A percentile compares a stretch with the other conserved stretches of the same genome.
These are phyloP conservation scores for Maudiozyma barnettii DNA, from an alignment of 805 yeast species.

Conservation along the genomic window DNA sequence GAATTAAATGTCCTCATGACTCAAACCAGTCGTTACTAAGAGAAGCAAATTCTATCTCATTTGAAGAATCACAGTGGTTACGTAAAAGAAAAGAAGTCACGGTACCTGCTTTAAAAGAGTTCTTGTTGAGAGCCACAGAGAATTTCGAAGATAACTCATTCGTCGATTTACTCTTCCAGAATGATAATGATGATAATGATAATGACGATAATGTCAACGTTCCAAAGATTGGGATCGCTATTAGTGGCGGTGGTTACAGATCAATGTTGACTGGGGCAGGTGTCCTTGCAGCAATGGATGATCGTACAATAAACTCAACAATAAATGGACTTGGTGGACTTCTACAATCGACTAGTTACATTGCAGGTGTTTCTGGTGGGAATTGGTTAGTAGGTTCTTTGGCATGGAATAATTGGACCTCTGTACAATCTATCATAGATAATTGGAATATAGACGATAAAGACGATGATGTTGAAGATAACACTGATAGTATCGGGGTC, in stretches of 20 bases:
- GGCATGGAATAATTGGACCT: slow-evolving; percentile 61
- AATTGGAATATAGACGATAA: slow-evolving; percentile 11
- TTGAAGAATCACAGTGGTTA: slow-evolving; percentile 43
- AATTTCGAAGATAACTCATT: slow-evolving; percentile 16
- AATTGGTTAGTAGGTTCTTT: slow-evolving; percentile 70
- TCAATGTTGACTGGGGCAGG: slow-evolving; percentile 88
- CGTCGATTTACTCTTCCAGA: slow-evolving; percentile 13
- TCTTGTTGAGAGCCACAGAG: slow-evolving; percentile 33
- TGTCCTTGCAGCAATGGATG: slow-evolving; percentile 70
- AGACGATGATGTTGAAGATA: slow-evolving; percentile 20
- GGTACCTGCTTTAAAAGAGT: slow-evolving; percentile 35
- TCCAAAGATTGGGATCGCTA: slow-evolving; percentile 43
- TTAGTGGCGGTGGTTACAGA: slow-evolving; percentile 85
- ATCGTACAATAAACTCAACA: slow-evolving; percentile 49
- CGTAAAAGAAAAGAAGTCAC: slow-evolving; percentile 36
- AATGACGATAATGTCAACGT: not conserved
- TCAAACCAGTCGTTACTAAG: slow-evolving; percentile 30
- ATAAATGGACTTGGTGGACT: slow-evolving; percentile 62
- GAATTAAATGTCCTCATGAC: slow-evolving; percentile 41
- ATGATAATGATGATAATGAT: not conserved
- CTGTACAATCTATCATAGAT: slow-evolving; percentile 50
- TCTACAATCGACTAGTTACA: slow-evolving; percentile 57
- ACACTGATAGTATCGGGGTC: slow-evolving; percentile 15
- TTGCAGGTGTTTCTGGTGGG: slow-evolving; percentile 78
- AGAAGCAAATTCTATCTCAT: slow-evolving; percentile 39